Evolutionary conservation across 108 stramenopile genomes (phyloP).

Genomic region (Nitzschia sp.): DNA sequence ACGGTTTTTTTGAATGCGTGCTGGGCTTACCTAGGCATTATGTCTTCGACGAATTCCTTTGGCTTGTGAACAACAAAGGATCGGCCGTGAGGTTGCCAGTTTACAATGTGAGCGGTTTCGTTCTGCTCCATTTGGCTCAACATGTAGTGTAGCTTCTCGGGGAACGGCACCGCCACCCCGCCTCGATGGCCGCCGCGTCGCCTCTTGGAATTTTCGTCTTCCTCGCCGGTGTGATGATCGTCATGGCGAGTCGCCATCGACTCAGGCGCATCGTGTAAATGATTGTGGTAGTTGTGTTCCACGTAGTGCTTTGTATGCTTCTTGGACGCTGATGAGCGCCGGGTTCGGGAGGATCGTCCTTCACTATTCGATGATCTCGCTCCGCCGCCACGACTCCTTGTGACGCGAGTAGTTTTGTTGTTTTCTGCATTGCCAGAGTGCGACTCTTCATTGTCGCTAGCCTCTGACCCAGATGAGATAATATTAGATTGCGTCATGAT

Average conservation of each 20-base stretch:
- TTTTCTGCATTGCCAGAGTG: background rate
- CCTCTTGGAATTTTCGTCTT: constrained; percentile 1
- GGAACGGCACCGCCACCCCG: constrained; percentile 65
- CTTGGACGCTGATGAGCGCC: background rate
- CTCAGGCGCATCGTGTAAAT: constrained; percentile 18
- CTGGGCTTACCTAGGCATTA: constrained; percentile 73
- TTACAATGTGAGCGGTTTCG: constrained; percentile 49
- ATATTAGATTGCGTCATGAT: background rate
- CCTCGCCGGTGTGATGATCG: constrained; percentile 19
- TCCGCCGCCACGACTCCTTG: background rate
- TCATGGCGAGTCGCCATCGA: background rate
- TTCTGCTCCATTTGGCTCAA: constrained; percentile 48
- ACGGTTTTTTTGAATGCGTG: no score
- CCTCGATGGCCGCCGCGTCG: constrained; percentile 42
- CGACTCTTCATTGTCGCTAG: constrained; percentile 10
- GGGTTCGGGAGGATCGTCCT: background rate
- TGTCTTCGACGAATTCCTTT: constrained; percentile 52
- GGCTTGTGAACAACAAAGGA: constrained; percentile 65
- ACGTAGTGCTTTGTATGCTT: constrained; percentile 38
- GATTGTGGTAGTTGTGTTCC: constrained; percentile 57
- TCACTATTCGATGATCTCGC: background rate
- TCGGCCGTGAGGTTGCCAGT: constrained; percentile 70
- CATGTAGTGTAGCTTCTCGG: constrained; percentile 66
- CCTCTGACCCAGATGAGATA: constrained; percentile 9
- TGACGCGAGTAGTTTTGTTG: background rate